A percentile compares a stretch with the other conserved stretches of the same genome.
These are phyloP conservation scores for Rhodosporidiobolus sp. DNA, from an alignment of 768 basidiomycete species.

Conservation along the genomic window DNA sequence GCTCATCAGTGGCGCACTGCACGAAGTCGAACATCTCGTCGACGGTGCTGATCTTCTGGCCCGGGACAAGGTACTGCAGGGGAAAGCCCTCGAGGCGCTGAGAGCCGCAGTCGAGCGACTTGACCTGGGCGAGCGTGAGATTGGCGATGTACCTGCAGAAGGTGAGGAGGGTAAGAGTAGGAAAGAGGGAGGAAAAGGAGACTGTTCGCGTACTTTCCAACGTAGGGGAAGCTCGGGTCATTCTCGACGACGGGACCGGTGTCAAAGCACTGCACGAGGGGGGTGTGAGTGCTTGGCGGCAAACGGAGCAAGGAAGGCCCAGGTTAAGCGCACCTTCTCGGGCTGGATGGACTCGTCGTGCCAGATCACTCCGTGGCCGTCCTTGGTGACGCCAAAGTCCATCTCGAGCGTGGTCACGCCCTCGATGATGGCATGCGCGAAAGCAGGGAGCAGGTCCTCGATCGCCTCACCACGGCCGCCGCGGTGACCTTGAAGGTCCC, in stretches of 20 bases:
- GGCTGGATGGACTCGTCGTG: slow-evolving; percentile 25
- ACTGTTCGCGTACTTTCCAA: no score
- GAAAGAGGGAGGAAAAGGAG: not conserved
- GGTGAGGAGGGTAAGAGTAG: not conserved
- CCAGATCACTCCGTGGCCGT: slow-evolving; percentile 27
- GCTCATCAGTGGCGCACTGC: not conserved
- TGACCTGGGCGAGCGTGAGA: slow-evolving; percentile 36
- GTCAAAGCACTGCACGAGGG: slow-evolving; percentile 12
- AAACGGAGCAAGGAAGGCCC: no score
- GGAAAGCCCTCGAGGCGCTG: slow-evolving; percentile 7
- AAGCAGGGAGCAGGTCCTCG: slow-evolving; percentile 28
- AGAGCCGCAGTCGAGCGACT: slow-evolving; percentile 31
- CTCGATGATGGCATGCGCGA: slow-evolving; percentile 19
- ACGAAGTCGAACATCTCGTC: slow-evolving; percentile 10
- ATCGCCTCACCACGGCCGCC: slow-evolving; percentile 25
- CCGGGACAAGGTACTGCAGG: not conserved
- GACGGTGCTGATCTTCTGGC: not conserved
- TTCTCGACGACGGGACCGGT: not conserved
- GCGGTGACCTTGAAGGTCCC: slow-evolving; percentile 27
- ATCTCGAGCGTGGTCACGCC: slow-evolving; percentile 29
- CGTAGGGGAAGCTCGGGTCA: not conserved
- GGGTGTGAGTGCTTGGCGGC: no score
- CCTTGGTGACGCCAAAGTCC: slow-evolving; percentile 27
- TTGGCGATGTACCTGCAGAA: slow-evolving; percentile 26
- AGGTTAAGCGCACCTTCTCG: no score